phyloP scores from a whole-genome alignment of 345 rosid species.

The Durio zibethinus region DNA sequence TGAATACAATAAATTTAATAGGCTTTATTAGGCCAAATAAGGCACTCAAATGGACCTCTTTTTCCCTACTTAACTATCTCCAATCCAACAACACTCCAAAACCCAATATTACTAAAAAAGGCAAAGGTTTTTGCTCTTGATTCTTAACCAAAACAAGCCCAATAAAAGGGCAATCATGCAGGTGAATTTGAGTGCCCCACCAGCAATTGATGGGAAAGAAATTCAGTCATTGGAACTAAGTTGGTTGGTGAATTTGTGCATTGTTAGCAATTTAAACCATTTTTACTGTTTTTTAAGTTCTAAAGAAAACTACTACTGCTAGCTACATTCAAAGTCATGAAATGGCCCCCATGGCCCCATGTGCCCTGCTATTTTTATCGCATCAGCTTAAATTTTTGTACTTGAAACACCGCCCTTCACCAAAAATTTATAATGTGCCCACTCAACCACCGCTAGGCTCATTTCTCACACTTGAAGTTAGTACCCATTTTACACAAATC shows the following conservation, averaged over 20 bases:
- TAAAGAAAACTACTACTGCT: no score
- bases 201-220: neutral
- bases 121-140: neutral
- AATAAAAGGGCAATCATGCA: neutral
- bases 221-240: neutral
- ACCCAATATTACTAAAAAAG: neutral
- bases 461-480: neutral
- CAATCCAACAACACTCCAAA: neutral
- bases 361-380: neutral
- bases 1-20: neutral
- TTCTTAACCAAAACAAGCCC: neutral
- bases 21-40: neutral
- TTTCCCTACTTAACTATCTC: neutral
- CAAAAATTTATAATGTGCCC: neutral
- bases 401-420: neutral
- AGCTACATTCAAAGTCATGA: neutral
- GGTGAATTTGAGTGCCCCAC: conserved; percentile 5
- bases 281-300: no score
- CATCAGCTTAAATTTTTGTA: neutral
- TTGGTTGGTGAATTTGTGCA: neutral
- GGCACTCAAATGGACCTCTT: neutral
- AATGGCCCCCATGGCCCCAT: neutral
- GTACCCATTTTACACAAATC: neutral
- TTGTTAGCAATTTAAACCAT: neutral
- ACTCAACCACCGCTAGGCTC: neutral